Evolutionary conservation across 2,329 filamentous ascomycete species (phyloP).

Genomic region (Teratosphaeria viscida): DNA sequence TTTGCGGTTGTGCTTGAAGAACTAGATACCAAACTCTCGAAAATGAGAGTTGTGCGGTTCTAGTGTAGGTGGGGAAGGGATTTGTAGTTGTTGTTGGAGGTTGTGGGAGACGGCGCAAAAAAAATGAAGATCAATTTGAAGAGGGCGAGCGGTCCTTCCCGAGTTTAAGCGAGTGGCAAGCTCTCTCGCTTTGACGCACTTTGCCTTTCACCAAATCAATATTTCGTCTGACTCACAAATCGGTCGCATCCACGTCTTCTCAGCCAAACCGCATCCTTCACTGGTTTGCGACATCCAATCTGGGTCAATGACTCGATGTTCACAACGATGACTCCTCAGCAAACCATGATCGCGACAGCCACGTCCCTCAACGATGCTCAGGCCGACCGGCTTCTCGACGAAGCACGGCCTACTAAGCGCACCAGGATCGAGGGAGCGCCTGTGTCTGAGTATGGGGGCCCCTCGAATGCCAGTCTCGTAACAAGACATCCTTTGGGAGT

Average conservation of each 20-base stretch:
- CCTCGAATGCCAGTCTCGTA: conserved; percentile 39
- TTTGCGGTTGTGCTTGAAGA: conserved; percentile 14
- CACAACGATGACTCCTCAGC: conserved; percentile 12
- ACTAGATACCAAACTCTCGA: conserved; percentile 40
- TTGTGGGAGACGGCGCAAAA: conserved; percentile 2
- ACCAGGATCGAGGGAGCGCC: conserved; percentile 1
- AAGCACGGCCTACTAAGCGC: conserved; percentile 3
- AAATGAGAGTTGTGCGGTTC: conserved; percentile 35
- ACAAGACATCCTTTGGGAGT: conserved; percentile 72
- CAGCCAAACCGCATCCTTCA: not conserved
- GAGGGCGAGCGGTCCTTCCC: not conserved
- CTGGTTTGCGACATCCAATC: not conserved
- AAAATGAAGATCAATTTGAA: not conserved
- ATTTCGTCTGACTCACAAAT: not conserved
- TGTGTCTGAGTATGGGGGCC: not conserved
- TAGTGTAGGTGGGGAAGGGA: conserved; percentile 20
- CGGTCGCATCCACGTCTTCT: not conserved
- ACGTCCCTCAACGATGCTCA: not conserved
- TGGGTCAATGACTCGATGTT: not conserved
- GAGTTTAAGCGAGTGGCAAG: not conserved
- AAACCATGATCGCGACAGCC: not conserved
- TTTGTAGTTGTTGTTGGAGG: conserved; percentile 18
- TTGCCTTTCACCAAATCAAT: not conserved
- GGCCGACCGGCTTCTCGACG: conserved; percentile 1
- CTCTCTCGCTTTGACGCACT: not conserved